These are phyloP conservation scores for Aspergillus baeticus DNA, from an alignment of 495 filamentous ascomycete genomes.

Conservation along the genomic window DNA sequence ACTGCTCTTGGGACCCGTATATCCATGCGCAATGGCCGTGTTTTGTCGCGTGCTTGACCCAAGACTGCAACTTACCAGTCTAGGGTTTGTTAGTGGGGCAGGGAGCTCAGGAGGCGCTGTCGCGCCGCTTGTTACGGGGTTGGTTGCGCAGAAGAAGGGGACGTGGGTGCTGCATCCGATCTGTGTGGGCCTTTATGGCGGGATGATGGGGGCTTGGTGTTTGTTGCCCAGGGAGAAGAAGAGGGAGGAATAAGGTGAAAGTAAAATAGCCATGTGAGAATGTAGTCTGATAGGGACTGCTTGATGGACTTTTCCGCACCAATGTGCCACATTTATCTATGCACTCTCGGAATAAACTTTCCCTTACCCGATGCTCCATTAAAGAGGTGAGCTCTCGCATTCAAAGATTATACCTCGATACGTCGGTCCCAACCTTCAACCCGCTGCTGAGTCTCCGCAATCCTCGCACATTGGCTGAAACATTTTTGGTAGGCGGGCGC, in stretches of 20 bases:
- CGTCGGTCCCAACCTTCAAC: no score
- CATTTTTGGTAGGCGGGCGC: no score
- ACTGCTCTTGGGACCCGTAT: constrained; percentile 73
- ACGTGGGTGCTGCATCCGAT: constrained; percentile 75
- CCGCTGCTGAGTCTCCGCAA: no score
- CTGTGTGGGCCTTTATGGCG: constrained; percentile 63
- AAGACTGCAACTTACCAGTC: constrained; percentile 26
- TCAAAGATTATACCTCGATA: no score
- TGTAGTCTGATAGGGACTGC: no score
- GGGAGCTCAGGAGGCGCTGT: constrained; percentile 74
- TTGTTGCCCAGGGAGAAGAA: constrained; percentile 31
- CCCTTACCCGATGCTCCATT: no score
- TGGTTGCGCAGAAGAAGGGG: constrained; percentile 66
- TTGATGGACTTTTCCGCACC: no score
- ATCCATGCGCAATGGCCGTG: constrained; percentile 68
- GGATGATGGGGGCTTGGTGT: constrained; percentile 67
- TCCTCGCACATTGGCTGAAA: no score
- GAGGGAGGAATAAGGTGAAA: constrained; percentile 25
- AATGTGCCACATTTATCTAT: no score
- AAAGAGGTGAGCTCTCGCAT: no score
- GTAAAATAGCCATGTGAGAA: no score
- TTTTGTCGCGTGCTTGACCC: constrained; percentile 64
- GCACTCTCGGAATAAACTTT: no score
- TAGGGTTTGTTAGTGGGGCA: constrained; percentile 70
- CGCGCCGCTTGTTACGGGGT: constrained; percentile 71